Conservation (phyloP, 2,329 filamentous ascomycete genomes). For the Aureobasidium sp. region DNA sequence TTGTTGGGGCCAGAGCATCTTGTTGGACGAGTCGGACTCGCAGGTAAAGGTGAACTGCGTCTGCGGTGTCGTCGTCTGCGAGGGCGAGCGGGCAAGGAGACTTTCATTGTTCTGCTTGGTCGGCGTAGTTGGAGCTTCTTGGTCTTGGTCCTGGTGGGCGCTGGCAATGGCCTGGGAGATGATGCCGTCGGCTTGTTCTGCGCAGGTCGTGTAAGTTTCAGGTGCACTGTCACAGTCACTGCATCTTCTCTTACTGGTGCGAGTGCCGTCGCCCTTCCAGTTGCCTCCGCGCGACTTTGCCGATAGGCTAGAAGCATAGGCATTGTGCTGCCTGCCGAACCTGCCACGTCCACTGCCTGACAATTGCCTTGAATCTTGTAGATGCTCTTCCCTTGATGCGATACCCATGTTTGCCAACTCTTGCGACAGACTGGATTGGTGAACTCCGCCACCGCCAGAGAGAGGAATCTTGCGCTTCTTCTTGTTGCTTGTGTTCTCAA, state of each 20-base stretch:
- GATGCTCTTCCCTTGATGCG: constrained; percentile 32
- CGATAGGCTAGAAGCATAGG: constrained; percentile 35
- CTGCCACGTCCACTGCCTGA: constrained; percentile 59
- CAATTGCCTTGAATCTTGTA: not conserved
- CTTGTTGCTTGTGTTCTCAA: constrained; percentile 98
- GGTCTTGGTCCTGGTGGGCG: constrained; percentile 61
- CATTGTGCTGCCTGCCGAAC: constrained; percentile 56
- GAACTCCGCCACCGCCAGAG: constrained; percentile 61
- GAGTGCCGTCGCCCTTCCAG: constrained; percentile 19
- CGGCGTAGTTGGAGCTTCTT: constrained; percentile 49
- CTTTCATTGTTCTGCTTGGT: constrained; percentile 62
- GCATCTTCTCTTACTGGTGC: constrained; percentile 16
- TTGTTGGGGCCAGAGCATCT: constrained; percentile 64
- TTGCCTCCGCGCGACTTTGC: constrained; percentile 24
- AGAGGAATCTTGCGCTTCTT: constrained; percentile 98
- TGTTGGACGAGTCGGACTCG: constrained; percentile 77
- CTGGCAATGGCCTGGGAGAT: constrained; percentile 90
- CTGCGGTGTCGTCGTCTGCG: constrained; percentile 59
- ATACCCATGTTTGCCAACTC: constrained; percentile 61
- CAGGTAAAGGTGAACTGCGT: constrained; percentile 96
- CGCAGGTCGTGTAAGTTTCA: constrained; percentile 2
- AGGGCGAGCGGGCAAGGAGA: constrained; percentile 60
- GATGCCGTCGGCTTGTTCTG: constrained; percentile 51
- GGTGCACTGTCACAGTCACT: not conserved
- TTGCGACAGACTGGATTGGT: constrained; percentile 53